Conservation (phyloP, 805 yeast genomes). For the Ogataea henricii region DNA sequence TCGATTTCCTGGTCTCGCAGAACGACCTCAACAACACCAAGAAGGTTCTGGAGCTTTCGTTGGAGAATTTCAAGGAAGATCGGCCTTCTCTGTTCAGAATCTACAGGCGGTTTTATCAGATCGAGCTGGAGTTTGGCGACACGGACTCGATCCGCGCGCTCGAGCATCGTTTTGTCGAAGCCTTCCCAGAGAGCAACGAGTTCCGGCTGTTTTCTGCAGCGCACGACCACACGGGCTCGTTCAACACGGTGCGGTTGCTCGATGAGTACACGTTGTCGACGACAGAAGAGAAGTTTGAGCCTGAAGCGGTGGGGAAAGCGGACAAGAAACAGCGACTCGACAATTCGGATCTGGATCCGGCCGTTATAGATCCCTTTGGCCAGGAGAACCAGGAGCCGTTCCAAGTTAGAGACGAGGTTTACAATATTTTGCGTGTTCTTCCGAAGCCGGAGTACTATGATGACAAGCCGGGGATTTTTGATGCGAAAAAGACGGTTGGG, state of each 20-base stretch:
- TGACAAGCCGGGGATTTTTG: constrained; percentile 49
- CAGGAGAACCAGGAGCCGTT: constrained; percentile 24
- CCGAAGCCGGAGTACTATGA: constrained; percentile 63
- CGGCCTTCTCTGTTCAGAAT: constrained; percentile 45
- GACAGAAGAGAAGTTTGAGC: constrained; percentile 14
- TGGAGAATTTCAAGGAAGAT: constrained; percentile 52
- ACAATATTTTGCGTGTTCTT: constrained; percentile 53
- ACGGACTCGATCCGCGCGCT: constrained; percentile 64
- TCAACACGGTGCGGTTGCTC: constrained; percentile 38
- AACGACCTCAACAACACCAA: constrained; percentile 74
- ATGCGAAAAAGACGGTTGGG: constrained; percentile 51
- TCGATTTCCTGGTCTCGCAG: constrained; percentile 66
- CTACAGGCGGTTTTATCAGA: constrained; percentile 60
- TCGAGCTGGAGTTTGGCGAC: constrained; percentile 73
- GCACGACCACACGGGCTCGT: constrained; percentile 22
- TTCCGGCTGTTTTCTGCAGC: constrained; percentile 25
- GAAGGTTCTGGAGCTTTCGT: constrained; percentile 77
- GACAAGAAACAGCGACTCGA: constrained; percentile 14
- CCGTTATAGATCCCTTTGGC: constrained; percentile 23
- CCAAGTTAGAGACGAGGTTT: constrained; percentile 43
- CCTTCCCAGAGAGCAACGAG: constrained; percentile 61
- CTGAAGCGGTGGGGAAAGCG: constrained; percentile 10
- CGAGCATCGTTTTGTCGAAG: constrained; percentile 63
- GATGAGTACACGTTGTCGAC: constrained; percentile 29
- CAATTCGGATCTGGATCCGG: constrained; percentile 18